phyloP scores from a whole-genome alignment of 768 basidiomycete species.

The Lactifluus piperatus region DNA sequence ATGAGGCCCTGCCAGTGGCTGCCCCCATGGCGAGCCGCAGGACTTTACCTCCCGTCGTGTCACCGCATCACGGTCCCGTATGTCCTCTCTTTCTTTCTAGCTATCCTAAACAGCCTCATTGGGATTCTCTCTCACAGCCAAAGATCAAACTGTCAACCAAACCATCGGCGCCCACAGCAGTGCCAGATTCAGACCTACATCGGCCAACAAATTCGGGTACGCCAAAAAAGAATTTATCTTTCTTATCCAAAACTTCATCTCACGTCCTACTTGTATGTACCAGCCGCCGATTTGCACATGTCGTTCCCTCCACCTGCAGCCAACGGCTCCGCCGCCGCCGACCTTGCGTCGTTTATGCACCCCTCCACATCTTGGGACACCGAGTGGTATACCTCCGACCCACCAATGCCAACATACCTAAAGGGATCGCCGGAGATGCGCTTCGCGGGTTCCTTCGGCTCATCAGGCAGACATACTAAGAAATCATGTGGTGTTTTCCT shows the following conservation, averaged over 20 bases:
- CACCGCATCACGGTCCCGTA: slow-evolving; percentile 6
- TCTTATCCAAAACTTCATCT: not conserved
- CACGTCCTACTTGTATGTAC: not conserved
- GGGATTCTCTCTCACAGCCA: not conserved
- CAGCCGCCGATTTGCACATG: slow-evolving; percentile 22
- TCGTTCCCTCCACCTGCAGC: slow-evolving; percentile 30
- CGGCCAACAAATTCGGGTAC: too few relatives aligned
- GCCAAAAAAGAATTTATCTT: too few relatives aligned
- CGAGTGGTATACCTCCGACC: slow-evolving; percentile 33
- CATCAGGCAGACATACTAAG: slow-evolving; percentile 24
- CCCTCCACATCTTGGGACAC: slow-evolving; percentile 34
- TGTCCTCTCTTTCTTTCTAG: not conserved
- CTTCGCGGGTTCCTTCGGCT: slow-evolving; percentile 26
- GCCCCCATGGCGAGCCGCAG: not conserved
- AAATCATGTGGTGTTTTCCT: slow-evolving; percentile 32
- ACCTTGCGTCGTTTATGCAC: slow-evolving; percentile 39
- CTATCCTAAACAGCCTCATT: not conserved
- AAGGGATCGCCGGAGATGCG: slow-evolving; percentile 22
- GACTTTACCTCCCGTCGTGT: slow-evolving; percentile 3
- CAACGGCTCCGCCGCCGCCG: slow-evolving; percentile 33
- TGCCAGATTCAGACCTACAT: not conserved
- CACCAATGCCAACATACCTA: slow-evolving; percentile 30
- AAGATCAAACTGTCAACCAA: slow-evolving; percentile 15
- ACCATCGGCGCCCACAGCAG: not conserved
- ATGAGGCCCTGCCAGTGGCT: not conserved